Evolutionary conservation across 2,329 filamentous ascomycete species (phyloP).

Genomic region (Penicillium sp.): DNA sequence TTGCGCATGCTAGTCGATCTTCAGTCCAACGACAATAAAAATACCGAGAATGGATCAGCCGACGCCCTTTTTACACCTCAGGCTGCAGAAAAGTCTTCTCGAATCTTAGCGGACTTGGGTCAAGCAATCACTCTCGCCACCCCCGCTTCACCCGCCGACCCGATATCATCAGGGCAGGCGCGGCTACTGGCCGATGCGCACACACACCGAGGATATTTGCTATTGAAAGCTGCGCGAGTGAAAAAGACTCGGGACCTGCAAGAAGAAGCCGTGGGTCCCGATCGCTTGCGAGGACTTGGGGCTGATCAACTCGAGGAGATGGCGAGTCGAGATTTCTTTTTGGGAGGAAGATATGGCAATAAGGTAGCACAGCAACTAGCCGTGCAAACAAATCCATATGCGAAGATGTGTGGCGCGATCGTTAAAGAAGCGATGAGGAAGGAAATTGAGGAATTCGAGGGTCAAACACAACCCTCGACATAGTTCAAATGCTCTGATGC

Average conservation of each 20-base stretch:
- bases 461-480: background rate
- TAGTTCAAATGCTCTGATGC: background rate
- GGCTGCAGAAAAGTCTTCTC: slow-evolving; percentile 20
- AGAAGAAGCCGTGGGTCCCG: slow-evolving; percentile 20
- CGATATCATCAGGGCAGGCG: slow-evolving; percentile 50
- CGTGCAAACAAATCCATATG: slow-evolving; percentile 63
- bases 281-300: slow-evolving; percentile 32
- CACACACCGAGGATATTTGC: slow-evolving; percentile 54
- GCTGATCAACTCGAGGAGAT: slow-evolving; percentile 53
- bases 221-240: slow-evolving; percentile 39
- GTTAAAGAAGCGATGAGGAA: slow-evolving; percentile 61
- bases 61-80: slow-evolving; percentile 27
- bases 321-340: slow-evolving; percentile 56
- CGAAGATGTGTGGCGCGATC: slow-evolving; percentile 63
- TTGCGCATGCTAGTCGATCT: slow-evolving; percentile 38
- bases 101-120: slow-evolving; percentile 38
- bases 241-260: slow-evolving; percentile 13
- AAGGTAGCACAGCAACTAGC: slow-evolving; percentile 58
- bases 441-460: slow-evolving; percentile 53
- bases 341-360: slow-evolving; percentile 58
- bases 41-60: slow-evolving; percentile 11
- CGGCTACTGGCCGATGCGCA: slow-evolving; percentile 55
- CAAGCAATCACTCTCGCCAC: slow-evolving; percentile 49
- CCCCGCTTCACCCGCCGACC: slow-evolving; percentile 38
- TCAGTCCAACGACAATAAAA: slow-evolving; percentile 2